Percentiles rank a stretch among this genome's conserved stretches.
Conservation (phyloP, 495 filamentous ascomycete genomes). For the Daldinia decipiens region DNA sequence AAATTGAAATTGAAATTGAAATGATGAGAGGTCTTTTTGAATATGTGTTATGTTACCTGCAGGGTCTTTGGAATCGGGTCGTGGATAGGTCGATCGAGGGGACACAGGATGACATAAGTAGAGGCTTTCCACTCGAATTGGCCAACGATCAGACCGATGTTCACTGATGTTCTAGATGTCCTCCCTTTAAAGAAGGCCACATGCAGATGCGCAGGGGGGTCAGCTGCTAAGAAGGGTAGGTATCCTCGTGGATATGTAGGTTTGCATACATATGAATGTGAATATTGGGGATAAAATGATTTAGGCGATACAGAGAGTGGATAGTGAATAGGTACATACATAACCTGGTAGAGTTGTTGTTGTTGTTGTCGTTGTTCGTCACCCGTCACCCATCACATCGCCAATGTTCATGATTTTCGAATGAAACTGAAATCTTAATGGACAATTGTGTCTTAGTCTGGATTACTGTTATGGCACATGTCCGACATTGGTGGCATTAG, state of each 20-base stretch:
- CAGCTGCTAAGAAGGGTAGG: slow-evolving; percentile 40
- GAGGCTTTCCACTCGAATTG: slow-evolving; percentile 14
- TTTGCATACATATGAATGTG: slow-evolving; percentile 8
- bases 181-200: slow-evolving; percentile 20
- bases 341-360: neutral
- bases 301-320: neutral
- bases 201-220: slow-evolving; percentile 34
- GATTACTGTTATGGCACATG: slow-evolving; percentile 37
- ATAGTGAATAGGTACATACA: neutral
- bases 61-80: slow-evolving; percentile 17
- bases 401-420: slow-evolving; percentile 20
- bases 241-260: slow-evolving; percentile 19
- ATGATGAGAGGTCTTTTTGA: slow-evolving; percentile 11
- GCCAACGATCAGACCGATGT: slow-evolving; percentile 8
- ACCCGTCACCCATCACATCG: neutral
- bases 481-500: slow-evolving; percentile 13
- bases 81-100: slow-evolving; percentile 31
- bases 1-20: slow-evolving; percentile 7
- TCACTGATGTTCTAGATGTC: slow-evolving; percentile 38
- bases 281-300: neutral
- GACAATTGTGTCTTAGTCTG: slow-evolving; percentile 9
- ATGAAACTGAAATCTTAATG: slow-evolving; percentile 13
- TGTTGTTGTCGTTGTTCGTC: neutral
- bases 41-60: slow-evolving; percentile 23
- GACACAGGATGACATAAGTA: slow-evolving; percentile 31